These are phyloP conservation scores for Zancudomyces culisetae DNA, from an alignment of 371 early-diverging fungal species.

Conservation along the genomic window DNA sequence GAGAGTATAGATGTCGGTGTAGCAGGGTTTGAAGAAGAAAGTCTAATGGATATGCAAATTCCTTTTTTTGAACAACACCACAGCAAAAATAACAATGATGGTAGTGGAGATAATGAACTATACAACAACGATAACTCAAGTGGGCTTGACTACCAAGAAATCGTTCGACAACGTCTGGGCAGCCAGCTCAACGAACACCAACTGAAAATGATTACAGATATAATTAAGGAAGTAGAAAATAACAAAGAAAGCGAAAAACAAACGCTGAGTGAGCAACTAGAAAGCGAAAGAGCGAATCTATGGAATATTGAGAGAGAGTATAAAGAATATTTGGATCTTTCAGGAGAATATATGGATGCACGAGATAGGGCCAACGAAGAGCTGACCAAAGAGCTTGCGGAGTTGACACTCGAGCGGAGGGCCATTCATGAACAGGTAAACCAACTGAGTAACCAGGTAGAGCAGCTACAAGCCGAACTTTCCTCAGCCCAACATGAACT, in stretches of 20 bases:
- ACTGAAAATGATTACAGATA: neutral
- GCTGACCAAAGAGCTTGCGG: neutral
- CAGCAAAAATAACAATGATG: no score
- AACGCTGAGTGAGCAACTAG: neutral
- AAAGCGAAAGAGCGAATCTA: neutral
- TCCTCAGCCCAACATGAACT: neutral
- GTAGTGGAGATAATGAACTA: no score
- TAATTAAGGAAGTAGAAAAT: neutral
- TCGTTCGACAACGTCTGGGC: neutral
- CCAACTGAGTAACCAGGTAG: neutral
- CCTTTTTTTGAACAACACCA: neutral
- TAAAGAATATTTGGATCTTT: neutral
- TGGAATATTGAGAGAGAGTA: neutral
- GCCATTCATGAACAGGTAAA: neutral
- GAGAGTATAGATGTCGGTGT: neutral
- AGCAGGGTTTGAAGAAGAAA: neutral
- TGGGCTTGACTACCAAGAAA: no score
- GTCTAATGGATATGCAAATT: neutral
- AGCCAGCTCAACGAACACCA: neutral
- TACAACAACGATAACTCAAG: no score
- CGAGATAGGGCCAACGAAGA: conserved; percentile 1
- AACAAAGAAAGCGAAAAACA: neutral
- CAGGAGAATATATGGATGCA: conserved; percentile 3
- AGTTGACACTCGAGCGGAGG: neutral
- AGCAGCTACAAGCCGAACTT: neutral